Base-by-base conservation (phyloP, 2,329 filamentous ascomycete species). In the Aspergillus bombycis region DNA sequence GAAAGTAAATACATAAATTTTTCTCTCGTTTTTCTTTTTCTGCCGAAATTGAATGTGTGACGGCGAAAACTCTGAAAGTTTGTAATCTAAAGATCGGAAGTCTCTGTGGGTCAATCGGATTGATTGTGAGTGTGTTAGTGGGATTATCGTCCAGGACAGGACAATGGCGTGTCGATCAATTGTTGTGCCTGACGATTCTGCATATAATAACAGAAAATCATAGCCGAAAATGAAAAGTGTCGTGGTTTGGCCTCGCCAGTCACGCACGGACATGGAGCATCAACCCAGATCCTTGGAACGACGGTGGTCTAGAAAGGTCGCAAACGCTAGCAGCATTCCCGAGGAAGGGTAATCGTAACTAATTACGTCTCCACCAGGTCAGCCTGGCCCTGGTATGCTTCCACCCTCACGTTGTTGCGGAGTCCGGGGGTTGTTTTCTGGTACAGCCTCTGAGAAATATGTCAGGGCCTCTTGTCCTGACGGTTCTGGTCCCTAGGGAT, bases 211-310 rank as follows among this genome's bases (percentile, higher is more conserved):
- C 19, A 62, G 48, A 43, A 34, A 54, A 21, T 48, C 34, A 58
- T 60, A 61, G 16, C 11, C 23, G 28, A 63, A 52, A 62, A 48
- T 26, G 60, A 65, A 32, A 50, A 57, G 58, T 30, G 45, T 55
- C 30, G 46, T 55, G 38, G 32, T 41, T 45, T 53, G 38, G n/a
- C 46, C 55, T 62, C 56, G 46, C 45, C 52, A 62, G 61, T 57
- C 61, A 62, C 60, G 62, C 60, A 62, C 60, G 57, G 60, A 62
- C 60, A 60, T 55, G 61, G 61, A 52, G 53, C 28, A 52, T 34
- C 41, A 58, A 60, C 50, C 60, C 63, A 63, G 66, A 65, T 65
- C 67, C 65, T 48, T 68, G 67, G 63, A 68, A 67, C 63, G 64
- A 58, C 62, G 64, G 61, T 56, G 66, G 66, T 62, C 62, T 64